Conservation (phyloP, 495 filamentous ascomycete species). For the Tuber brumale region DNA sequence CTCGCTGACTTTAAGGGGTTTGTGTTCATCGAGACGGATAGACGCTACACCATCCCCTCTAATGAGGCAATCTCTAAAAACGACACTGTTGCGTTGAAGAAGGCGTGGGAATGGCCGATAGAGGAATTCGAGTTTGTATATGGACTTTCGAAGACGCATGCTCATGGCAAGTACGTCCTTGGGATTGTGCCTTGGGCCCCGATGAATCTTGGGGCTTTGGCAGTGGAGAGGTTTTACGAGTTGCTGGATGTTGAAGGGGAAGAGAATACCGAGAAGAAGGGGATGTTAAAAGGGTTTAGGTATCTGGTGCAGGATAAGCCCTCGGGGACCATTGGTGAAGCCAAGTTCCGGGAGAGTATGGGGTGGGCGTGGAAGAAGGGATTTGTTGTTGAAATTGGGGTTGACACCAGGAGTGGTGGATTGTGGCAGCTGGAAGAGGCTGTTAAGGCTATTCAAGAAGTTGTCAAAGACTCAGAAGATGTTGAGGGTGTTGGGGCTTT, state of each 20-base stretch:
- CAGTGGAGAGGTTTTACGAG: conserved; percentile 31
- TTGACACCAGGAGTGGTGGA: conserved; percentile 68
- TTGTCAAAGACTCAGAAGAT: conserved; percentile 12
- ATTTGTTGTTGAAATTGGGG: conserved; percentile 69
- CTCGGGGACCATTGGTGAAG: conserved; percentile 54
- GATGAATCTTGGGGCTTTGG: conserved; percentile 53
- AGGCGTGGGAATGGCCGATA: conserved; percentile 49
- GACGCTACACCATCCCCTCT: conserved; percentile 41
- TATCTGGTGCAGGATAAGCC: conserved; percentile 78
- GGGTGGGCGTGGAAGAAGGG: conserved; percentile 58
- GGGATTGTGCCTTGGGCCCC: conserved; percentile 80
- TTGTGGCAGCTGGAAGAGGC: conserved; percentile 65
- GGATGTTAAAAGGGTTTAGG: conserved; percentile 43
- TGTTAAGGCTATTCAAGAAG: conserved; percentile 14
- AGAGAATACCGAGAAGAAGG: background rate
- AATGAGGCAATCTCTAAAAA: conserved; percentile 41
- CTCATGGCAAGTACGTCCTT: conserved; percentile 31
- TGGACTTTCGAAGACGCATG: conserved; percentile 44
- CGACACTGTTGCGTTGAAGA: background rate
- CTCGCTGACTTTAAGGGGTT: conserved; percentile 51
- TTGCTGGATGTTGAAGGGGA: conserved; percentile 13
- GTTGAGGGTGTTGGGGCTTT: conserved; percentile 13
- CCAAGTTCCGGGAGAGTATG: conserved; percentile 60
- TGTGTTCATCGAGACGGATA: conserved; percentile 77
- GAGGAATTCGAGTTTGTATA: conserved; percentile 63